Evolutionary conservation across 2,329 filamentous ascomycete genomes (phyloP), one percentile per base, ranked within the genome.

Genomic region (Trichothecium roseum): DNA sequence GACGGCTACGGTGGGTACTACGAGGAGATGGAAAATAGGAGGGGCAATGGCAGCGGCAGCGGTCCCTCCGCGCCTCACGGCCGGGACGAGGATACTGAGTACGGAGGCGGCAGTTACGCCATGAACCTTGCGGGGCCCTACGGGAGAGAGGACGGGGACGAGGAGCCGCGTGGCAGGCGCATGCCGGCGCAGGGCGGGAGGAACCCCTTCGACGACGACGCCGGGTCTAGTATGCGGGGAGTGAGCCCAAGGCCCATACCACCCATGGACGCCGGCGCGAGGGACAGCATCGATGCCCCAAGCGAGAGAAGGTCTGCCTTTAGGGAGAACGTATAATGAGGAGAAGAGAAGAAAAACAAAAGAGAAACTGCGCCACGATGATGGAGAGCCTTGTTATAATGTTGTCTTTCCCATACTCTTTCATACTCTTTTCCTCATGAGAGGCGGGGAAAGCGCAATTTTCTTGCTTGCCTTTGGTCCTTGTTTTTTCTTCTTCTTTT

Each of bases 231-330:
- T 52, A 48, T 85, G 56, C 62, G 83, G 37, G 82, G 81, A 18
- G 77, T 88, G 20, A 89, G 83, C 55, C 84, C 85, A 3, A 59
- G 84, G 45, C 84, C 84, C n/a, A n/a, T n/a, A n/a, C n/a, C n/a
- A n/a, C n/a, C n/a, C n/a, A 73, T 82, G 45, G 66, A 76, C 34
- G 32, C 22, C 15, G 59, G 53, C 35, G 59, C 51, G 12, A 57
- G 59, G 38, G 57, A 55, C 8, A 62, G 59, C 43, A 24, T 36
- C 2, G 37, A 39, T 14, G 47, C 45, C 17, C 62, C 63, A 20
- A 68, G 72, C 38, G 79, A 81, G 62, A 66, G 80, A 56, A 70
- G 72, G 52, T 84, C 78, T 41, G 68, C 82, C 44, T 86, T 85
- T 49, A 66, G 69, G 40, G 81, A 86, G 61, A 70, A 81, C 42